These are phyloP conservation scores for Podila epicladia DNA, from an alignment of 192 early-diverging fungal genomes.

Conservation along the genomic window DNA sequence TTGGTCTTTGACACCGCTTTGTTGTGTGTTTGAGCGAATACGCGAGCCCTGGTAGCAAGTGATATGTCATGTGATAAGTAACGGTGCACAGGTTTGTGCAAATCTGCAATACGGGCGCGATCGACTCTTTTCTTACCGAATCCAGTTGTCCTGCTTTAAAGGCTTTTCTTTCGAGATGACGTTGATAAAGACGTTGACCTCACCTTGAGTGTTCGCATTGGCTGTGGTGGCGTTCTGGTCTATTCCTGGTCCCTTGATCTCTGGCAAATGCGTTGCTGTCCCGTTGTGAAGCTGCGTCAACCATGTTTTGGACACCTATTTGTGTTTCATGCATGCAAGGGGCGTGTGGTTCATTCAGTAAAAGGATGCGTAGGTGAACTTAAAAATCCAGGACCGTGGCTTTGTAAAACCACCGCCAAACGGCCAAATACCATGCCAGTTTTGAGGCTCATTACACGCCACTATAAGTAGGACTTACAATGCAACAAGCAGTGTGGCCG, in stretches of 20 bases:
- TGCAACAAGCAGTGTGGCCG: constrained; percentile 62
- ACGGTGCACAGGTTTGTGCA: no score
- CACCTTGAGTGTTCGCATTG: neutral
- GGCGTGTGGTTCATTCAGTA: neutral
- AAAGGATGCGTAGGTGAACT: neutral
- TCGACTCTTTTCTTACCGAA: constrained; percentile 11
- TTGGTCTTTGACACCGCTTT: neutral
- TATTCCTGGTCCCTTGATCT: neutral
- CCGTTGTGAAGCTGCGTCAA: constrained; percentile 36
- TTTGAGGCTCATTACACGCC: neutral
- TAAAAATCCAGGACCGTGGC: neutral
- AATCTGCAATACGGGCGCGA: no score
- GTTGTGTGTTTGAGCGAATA: constrained; percentile 9
- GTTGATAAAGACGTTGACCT: constrained; percentile 47
- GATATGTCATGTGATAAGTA: no score
- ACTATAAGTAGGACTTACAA: constrained; percentile 39
- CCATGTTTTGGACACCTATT: constrained; percentile 42
- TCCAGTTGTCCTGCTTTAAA: constrained; percentile 29
- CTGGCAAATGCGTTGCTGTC: constrained; percentile 20
- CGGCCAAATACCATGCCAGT: neutral
- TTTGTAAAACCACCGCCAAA: neutral
- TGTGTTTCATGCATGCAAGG: neutral
- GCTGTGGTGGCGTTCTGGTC: neutral
- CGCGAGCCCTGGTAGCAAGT: constrained; percentile 15
- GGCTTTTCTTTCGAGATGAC: constrained; percentile 39